A percentile compares a stretch with the other conserved stretches of the same genome.
Evolutionary conservation across 148 eudicot species (phyloP).

Genomic region (Nepenthes gracilis): DNA sequence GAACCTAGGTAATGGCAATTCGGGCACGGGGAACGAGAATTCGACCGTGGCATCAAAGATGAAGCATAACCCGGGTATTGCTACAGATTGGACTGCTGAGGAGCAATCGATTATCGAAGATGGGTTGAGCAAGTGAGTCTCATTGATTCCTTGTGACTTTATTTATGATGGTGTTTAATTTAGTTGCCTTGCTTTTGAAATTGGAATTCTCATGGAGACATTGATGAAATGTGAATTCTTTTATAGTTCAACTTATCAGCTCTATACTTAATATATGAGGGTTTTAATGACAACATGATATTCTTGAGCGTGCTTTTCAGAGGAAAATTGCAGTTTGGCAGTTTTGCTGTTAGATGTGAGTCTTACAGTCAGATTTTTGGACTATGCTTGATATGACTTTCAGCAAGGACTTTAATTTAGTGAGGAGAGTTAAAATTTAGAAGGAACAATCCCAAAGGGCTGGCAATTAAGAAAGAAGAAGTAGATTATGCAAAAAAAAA

Average conservation of each 20-base stretch:
- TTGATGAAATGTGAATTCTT: not conserved
- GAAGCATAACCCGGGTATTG: slow-evolving; percentile 64
- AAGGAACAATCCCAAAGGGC: no score
- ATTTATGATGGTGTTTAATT: not conserved
- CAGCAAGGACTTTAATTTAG: no score
- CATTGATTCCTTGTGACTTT: not conserved
- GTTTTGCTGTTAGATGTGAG: no score
- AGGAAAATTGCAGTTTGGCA: no score
- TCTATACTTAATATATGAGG: no score
- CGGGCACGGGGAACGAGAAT: slow-evolving; percentile 38
- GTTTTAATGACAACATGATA: no score
- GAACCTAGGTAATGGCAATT: slow-evolving; percentile 15
- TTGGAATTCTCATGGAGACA: not conserved
- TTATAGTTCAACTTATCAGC: not conserved
- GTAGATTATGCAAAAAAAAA: no score
- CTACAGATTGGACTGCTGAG: slow-evolving; percentile 62
- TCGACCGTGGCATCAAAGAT: slow-evolving; percentile 41
- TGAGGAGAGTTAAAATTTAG: no score
- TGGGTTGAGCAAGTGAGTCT: slow-evolving; percentile 54
- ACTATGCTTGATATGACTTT: no score
- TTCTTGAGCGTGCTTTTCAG: no score
- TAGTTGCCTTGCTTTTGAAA: not conserved
- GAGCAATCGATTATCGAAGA: slow-evolving; percentile 70
- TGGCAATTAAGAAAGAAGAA: no score
- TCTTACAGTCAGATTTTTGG: no score